Conservation (phyloP, 1,284 basidiomycete species). For the Malassezia caprae region DNA sequence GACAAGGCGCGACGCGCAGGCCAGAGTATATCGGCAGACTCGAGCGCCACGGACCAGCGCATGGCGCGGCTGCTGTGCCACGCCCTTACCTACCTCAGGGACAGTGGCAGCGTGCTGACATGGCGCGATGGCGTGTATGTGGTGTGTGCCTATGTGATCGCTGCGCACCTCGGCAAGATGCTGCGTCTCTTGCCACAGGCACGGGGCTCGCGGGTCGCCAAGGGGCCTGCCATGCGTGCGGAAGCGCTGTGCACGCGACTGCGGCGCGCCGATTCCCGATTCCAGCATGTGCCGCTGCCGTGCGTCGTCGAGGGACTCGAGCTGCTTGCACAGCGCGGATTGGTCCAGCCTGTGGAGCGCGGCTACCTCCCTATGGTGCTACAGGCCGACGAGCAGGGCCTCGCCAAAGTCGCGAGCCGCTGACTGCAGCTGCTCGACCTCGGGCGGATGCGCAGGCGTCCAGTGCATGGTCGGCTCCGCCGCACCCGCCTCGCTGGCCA, state of each 20-base stretch:
- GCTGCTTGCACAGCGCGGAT: background rate
- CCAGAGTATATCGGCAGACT: background rate
- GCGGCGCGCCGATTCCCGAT: constrained; percentile 1
- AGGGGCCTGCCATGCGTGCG: background rate
- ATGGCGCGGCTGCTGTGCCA: background rate
- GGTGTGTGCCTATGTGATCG: background rate
- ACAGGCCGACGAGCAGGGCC: constrained; percentile 8
- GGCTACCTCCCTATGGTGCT: background rate
- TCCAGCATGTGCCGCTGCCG: background rate
- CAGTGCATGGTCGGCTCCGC: constrained; percentile 10
- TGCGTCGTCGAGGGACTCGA: constrained; percentile 4
- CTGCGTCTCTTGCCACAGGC: background rate
- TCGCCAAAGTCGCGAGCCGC: constrained; percentile 10
- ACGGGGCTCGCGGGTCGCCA: background rate
- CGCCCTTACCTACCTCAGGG: background rate
- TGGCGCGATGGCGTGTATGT: constrained; percentile 1
- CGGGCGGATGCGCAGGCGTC: constrained; percentile 10
- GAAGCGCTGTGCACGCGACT: background rate
- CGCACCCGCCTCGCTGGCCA: constrained; percentile 25
- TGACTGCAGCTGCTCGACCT: constrained; percentile 19
- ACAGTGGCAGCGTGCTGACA: background rate
- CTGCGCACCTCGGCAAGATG: background rate
- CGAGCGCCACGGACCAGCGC: background rate
- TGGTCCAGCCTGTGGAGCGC: background rate
- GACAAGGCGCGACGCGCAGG: background rate